Percentiles rank a stretch among this genome's conserved stretches.
Evolutionary conservation across 2,329 filamentous ascomycete species (phyloP).

Genomic region (Colletotrichum theobromicola): DNA sequence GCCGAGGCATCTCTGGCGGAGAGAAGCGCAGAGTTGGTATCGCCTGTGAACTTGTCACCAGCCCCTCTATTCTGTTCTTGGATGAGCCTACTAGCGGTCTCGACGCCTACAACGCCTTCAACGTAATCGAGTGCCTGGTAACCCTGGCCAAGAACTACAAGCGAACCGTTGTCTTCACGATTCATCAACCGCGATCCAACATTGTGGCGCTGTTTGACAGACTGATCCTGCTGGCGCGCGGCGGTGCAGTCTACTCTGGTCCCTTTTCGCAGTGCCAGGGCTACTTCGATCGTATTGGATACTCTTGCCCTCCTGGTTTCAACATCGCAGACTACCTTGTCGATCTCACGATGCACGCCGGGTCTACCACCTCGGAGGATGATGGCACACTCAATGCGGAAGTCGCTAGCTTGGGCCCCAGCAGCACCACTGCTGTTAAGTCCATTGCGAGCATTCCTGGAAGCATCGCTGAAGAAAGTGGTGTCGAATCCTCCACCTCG

Average conservation of each 20-base stretch:
- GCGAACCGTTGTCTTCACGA: constrained; percentile 96
- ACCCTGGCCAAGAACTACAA: constrained; percentile 96
- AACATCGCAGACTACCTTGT: constrained; percentile 99
- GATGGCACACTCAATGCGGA: constrained; percentile 60
- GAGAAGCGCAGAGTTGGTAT: constrained; percentile 97
- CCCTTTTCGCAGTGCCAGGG: constrained; percentile 86
- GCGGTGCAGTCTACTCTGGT: constrained; percentile 91
- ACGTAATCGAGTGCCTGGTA: constrained; percentile 94
- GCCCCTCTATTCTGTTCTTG: constrained; percentile 94
- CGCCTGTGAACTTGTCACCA: constrained; percentile 96
- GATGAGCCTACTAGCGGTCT: constrained; percentile 97
- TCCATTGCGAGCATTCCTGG: constrained; percentile 87
- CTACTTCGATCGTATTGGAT: constrained; percentile 93
- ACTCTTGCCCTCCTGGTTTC: constrained; percentile 93
- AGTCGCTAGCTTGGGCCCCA: constrained; percentile 74
- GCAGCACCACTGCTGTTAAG: constrained; percentile 87
- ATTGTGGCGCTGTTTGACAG: constrained; percentile 97
- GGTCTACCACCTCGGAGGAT: constrained; percentile 64
- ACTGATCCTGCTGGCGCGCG: constrained; percentile 87
- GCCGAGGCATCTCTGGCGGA: constrained; percentile 94
- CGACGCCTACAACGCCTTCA: constrained; percentile 97
- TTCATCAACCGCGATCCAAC: constrained; percentile 96
- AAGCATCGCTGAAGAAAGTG: constrained; percentile 70
- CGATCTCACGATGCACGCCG: constrained; percentile 96
- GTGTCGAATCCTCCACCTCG: constrained; percentile 62